phyloP scores from a whole-genome alignment of 1,139 yeast species.

The Arxiozyma telluris region DNA sequence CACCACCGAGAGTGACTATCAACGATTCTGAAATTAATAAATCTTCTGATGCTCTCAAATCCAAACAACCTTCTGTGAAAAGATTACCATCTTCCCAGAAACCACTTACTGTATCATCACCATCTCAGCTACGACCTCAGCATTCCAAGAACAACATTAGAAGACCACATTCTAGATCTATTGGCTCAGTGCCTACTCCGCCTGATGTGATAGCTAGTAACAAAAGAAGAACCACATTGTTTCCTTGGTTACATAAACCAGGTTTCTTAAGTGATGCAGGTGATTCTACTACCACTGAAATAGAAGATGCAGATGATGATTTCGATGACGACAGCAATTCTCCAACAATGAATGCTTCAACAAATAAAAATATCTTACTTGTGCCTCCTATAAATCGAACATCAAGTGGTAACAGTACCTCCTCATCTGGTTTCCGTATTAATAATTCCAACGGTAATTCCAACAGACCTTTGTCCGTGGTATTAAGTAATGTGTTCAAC shows the following conservation, averaged over 20 bases:
- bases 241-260: constrained; percentile 27
- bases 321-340: constrained; percentile 10
- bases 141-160: constrained; percentile 6
- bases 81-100: constrained; percentile 1
- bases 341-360: constrained; percentile 13
- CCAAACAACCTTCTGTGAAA: background rate
- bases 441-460: background rate
- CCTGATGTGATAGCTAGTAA: constrained; percentile 39
- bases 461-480: constrained; percentile 20
- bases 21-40: background rate
- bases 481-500: constrained; percentile 14
- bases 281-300: constrained; percentile 24
- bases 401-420: constrained; percentile 18
- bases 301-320: constrained; percentile 22
- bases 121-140: background rate
- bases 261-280: constrained; percentile 28
- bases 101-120: constrained; percentile 1
- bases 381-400: constrained; percentile 18
- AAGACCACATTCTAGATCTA: constrained; percentile 53
- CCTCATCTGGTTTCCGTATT: constrained; percentile 3
- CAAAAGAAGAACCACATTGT: constrained; percentile 21
- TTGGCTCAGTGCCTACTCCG: constrained; percentile 44
- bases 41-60: background rate
- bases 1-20: constrained; percentile 1
- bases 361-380: constrained; percentile 13